Percentiles rank a stretch among this genome's conserved stretches.
Conservation (phyloP, 202 grass and related monocot genomes). For the Schoenoplectus triqueter region DNA sequence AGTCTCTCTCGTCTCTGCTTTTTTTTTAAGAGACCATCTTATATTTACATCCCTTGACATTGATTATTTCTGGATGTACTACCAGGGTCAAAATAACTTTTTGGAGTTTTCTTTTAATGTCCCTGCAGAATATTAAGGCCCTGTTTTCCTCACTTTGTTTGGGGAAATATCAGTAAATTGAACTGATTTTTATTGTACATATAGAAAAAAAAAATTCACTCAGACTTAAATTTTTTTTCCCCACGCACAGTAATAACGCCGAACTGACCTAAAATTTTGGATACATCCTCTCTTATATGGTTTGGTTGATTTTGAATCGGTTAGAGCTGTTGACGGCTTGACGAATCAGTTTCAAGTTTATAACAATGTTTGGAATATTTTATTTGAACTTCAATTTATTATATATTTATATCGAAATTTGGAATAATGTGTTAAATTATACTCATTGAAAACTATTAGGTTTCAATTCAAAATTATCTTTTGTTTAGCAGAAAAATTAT, state of each 20-base stretch:
- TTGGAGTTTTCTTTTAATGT: not conserved
- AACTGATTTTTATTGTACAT: too few relatives aligned
- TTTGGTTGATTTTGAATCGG: not conserved
- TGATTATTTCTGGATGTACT: not conserved
- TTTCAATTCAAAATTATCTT: not conserved
- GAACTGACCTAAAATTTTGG: too few relatives aligned
- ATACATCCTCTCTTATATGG: not conserved
- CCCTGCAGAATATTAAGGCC: not conserved
- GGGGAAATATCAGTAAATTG: too few relatives aligned
- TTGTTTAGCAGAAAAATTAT: not conserved
- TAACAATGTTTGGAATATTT: not conserved
- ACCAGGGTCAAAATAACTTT: not conserved
- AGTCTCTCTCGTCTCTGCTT: not conserved
- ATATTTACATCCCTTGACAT: slow-evolving; percentile 1
- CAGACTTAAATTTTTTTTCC: too few relatives aligned
- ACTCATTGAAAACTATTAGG: not conserved
- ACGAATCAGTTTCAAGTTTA: not conserved
- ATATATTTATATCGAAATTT: not conserved
- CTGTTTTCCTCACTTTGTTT: too few relatives aligned
- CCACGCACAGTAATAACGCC: too few relatives aligned
- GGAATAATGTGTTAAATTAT: not conserved
- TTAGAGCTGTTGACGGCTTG: not conserved
- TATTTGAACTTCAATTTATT: not conserved
- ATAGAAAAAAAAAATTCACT: too few relatives aligned
- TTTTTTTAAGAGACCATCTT: slow-evolving; percentile 1